These are phyloP conservation scores for Aspergillus diversus DNA, from an alignment of 495 filamentous ascomycete genomes.

Conservation along the genomic window DNA sequence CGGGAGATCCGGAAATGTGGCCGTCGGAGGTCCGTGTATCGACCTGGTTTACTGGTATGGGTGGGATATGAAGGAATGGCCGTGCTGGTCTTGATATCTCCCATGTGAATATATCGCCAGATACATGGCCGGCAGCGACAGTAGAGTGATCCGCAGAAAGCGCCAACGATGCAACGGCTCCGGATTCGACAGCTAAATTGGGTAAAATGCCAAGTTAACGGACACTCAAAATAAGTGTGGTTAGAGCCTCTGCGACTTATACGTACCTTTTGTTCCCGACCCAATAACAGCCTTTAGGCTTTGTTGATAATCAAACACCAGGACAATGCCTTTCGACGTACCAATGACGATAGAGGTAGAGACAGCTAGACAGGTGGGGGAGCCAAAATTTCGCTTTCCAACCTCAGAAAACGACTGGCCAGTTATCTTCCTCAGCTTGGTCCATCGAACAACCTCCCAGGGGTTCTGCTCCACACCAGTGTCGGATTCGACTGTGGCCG, in stretches of 20 bases:
- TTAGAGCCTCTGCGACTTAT: not conserved
- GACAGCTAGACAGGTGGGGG: slow-evolving; percentile 87
- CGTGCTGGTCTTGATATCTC: slow-evolving; percentile 78
- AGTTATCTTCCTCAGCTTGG: slow-evolving; percentile 86
- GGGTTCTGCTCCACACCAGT: slow-evolving; percentile 69
- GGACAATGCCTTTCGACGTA: slow-evolving; percentile 88
- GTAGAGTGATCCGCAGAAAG: slow-evolving; percentile 93
- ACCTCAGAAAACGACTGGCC: slow-evolving; percentile 92
- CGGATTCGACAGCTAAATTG: slow-evolving; percentile 79
- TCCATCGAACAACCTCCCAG: slow-evolving; percentile 98
- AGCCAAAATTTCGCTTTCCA: slow-evolving; percentile 89
- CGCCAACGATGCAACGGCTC: slow-evolving; percentile 82
- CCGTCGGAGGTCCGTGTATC: slow-evolving; percentile 73
- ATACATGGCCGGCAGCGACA: slow-evolving; percentile 85
- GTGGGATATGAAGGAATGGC: slow-evolving; percentile 87
- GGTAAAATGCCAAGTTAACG: slow-evolving; percentile 4
- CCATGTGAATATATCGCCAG: slow-evolving; percentile 96
- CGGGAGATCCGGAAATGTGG: slow-evolving; percentile 72
- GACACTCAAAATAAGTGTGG: not conserved
- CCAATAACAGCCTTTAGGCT: slow-evolving; percentile 92
- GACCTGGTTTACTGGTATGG: slow-evolving; percentile 67
- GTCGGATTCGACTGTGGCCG: slow-evolving; percentile 56
- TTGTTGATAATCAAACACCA: slow-evolving; percentile 97
- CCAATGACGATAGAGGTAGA: slow-evolving; percentile 89
- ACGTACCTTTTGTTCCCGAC: slow-evolving; percentile 85